These are phyloP conservation scores for Aspergillus homomorphus DNA, from an alignment of 495 filamentous ascomycete species.

Conservation along the genomic window DNA sequence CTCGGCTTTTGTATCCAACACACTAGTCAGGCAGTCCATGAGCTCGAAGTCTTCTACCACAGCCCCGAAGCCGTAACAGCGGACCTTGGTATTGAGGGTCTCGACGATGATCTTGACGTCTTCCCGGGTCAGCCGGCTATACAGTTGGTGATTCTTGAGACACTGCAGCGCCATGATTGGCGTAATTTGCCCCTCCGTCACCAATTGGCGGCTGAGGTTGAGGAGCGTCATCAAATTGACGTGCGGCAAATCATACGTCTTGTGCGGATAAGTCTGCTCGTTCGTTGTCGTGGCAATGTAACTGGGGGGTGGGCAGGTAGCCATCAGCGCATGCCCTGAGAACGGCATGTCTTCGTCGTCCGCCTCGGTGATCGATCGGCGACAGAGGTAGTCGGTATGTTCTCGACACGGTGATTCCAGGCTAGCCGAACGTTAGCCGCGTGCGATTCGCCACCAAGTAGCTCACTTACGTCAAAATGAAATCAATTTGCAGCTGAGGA, in stretches of 20 bases:
- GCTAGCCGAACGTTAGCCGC: constrained; percentile 28
- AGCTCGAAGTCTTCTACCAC: constrained; percentile 83
- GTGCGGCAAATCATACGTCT: constrained; percentile 56
- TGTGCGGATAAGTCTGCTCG: constrained; percentile 40
- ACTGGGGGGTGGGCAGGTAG: constrained; percentile 70
- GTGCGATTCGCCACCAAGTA: neutral
- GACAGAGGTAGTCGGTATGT: constrained; percentile 70
- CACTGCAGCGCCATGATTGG: constrained; percentile 92
- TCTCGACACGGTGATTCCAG: constrained; percentile 94
- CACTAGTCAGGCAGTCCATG: constrained; percentile 73
- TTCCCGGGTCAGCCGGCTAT: constrained; percentile 57
- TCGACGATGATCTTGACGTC: constrained; percentile 73
- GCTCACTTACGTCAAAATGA: constrained; percentile 85
- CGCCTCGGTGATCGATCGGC: constrained; percentile 44
- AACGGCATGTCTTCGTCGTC: constrained; percentile 52
- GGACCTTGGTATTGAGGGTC: constrained; percentile 72
- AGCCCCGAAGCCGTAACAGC: constrained; percentile 85
- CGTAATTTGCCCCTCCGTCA: constrained; percentile 92
- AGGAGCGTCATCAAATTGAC: constrained; percentile 75
- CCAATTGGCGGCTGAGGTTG: constrained; percentile 76
- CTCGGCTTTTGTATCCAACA: constrained; percentile 64
- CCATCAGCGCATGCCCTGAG: constrained; percentile 87
- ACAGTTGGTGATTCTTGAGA: constrained; percentile 67
- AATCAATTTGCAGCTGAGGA: constrained; percentile 83
- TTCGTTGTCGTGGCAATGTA: constrained; percentile 44